Base-by-base conservation (phyloP, 225 moss, liverwort and hornwort genomes). In the Anthoceros angustus region DNA sequence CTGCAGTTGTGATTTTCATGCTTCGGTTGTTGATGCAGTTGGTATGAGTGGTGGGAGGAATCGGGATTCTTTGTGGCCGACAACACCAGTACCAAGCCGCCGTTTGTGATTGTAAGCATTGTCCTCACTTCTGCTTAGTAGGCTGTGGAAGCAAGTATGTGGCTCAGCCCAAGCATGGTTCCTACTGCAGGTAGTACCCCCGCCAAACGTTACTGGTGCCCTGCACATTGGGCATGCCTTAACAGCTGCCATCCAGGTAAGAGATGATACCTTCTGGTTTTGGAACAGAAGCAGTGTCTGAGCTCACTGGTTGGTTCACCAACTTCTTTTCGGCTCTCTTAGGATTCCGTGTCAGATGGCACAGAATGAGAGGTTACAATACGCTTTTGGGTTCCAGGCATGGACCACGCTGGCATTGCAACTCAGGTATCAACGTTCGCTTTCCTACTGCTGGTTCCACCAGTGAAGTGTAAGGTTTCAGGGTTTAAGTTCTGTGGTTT, bases 31-130 rank as follows among this genome's bases (percentile, higher is more conserved):
- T 26, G 16, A 64, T 40, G 11, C 81, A 92, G 92, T 70, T 94
- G 90, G 94, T 94, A 91, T 45, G 86, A 83, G 63, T 95, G 90
- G 90, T 95, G 94, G 94, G 94, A 95, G 63, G 82, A 86, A 62
- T 76, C 80, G n/a, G 91, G 94, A 7, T 86, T 69, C 67, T 95
- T 95, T 63, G 68, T 74, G 12, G 88, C 91, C 11, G 85, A 95
- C 77, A 21, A 76, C 66, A 64, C 77, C 43, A 85, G 84, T 80
- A 69, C 83, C 77, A 82, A 84, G 61, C 88, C 86, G 67, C 83
- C 88, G 12, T 91, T 95, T 63, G 83, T 85, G 23, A 84, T 95
- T 68, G 94, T 89, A 70, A 93, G 89, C 79, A 63, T 24, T 24
- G 2, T 24, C 5, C 63, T 63, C 23, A 16, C 12, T 63, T 24